A percentile compares a stretch with the other conserved stretches of the same genome.
Conservation (phyloP, 169 alveolate species). For the Plasmodium chabaudi region DNA sequence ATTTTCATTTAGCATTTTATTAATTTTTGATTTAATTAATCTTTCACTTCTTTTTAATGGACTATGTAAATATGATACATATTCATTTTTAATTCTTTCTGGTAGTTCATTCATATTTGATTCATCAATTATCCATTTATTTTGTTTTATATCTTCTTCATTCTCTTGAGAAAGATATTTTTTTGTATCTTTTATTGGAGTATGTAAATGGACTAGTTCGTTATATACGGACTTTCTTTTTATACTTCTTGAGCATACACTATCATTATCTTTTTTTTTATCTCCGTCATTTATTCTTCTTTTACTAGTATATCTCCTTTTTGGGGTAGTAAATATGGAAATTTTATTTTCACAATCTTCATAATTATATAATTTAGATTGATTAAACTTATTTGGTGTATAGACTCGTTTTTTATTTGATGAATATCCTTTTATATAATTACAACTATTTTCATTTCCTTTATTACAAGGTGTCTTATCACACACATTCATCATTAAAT, state of each 20-base stretch:
- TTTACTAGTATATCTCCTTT: conserved; percentile 14
- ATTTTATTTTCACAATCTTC: neutral
- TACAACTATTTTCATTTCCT: conserved; percentile 1
- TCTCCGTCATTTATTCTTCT: neutral
- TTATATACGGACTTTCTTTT: conserved; percentile 39
- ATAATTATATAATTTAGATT: conserved; percentile 1
- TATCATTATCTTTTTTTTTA: neutral
- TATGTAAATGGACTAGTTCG: conserved; percentile 21
- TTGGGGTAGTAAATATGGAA: conserved; percentile 41
- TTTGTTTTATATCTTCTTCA: neutral
- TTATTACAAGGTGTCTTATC: conserved; percentile 39
- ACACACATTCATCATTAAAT: conserved; percentile 15
- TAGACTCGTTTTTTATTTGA: conserved; percentile 27
- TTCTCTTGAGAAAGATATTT: neutral
- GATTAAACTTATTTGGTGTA: conserved; percentile 32
- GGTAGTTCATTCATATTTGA: conserved; percentile 61
- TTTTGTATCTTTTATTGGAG: conserved; percentile 37
- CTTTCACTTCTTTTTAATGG: conserved; percentile 68
- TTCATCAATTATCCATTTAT: conserved; percentile 61
- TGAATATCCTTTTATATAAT: conserved; percentile 30
- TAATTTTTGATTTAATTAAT: conserved; percentile 41
- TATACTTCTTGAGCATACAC: neutral
- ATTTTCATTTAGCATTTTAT: conserved; percentile 61
- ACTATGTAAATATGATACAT: conserved; percentile 53
- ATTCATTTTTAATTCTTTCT: conserved; percentile 50